These are phyloP conservation scores for Hyphopichia buzzinii DNA, from an alignment of 1,139 yeast species.

Conservation along the genomic window DNA sequence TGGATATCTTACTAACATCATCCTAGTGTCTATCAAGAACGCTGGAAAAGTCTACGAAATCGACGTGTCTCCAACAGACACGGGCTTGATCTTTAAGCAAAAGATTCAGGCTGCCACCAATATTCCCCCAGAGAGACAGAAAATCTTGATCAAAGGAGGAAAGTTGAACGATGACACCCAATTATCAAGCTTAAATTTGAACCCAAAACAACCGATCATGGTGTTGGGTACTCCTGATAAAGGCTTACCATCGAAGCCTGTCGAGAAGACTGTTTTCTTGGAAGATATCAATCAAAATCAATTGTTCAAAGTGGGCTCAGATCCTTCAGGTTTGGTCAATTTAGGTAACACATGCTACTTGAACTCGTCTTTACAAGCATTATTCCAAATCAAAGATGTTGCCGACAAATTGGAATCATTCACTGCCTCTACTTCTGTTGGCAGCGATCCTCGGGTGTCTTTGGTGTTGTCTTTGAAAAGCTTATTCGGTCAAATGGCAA, in stretches of 20 bases:
- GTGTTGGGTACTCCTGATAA: slow-evolving; percentile 88
- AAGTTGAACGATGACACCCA: slow-evolving; percentile 69
- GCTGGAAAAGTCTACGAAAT: slow-evolving; percentile 81
- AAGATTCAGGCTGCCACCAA: slow-evolving; percentile 72
- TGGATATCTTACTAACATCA: slow-evolving; percentile 12
- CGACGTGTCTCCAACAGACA: slow-evolving; percentile 52
- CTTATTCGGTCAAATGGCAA: slow-evolving; percentile 47
- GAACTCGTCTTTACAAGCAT: slow-evolving; percentile 83
- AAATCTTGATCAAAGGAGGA: slow-evolving; percentile 86
- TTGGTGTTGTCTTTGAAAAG: slow-evolving; percentile 32
- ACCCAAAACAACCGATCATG: slow-evolving; percentile 72
- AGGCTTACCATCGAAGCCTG: slow-evolving; percentile 60
- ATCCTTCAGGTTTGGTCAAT: slow-evolving; percentile 83
- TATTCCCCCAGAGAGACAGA: slow-evolving; percentile 85
- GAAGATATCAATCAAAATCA: slow-evolving; percentile 63
- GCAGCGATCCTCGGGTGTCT: slow-evolving; percentile 12
- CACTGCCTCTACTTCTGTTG: slow-evolving; percentile 8
- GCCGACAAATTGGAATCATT: slow-evolving; percentile 26
- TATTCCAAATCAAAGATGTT: slow-evolving; percentile 66
- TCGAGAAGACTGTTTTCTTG: slow-evolving; percentile 54
- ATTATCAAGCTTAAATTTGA: slow-evolving; percentile 48
- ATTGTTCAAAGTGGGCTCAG: slow-evolving; percentile 36
- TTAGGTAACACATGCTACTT: slow-evolving; percentile 95
- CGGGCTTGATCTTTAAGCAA: slow-evolving; percentile 68
- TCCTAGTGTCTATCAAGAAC: slow-evolving; percentile 64